Conservation (phyloP, 139 green algal species). For the Chlamydomonas schloesseri region DNA sequence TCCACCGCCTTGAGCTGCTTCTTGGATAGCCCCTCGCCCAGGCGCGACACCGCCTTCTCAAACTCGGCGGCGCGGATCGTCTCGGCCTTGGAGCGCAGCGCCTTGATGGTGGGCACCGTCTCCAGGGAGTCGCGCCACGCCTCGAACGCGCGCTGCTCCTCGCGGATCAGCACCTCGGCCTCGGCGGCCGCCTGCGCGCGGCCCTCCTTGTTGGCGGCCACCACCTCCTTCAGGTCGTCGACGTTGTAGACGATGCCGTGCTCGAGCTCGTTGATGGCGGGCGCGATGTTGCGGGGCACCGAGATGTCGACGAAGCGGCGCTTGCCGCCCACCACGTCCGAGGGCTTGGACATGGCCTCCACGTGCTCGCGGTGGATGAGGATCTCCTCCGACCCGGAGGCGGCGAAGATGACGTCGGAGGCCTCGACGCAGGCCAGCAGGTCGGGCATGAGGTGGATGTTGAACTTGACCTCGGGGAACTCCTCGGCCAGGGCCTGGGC, state of each 20-base stretch:
- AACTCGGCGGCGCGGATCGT: conserved; percentile 90
- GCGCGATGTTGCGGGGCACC: conserved; percentile 96
- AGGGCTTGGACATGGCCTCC: conserved; percentile 65
- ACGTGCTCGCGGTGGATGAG: conserved; percentile 84
- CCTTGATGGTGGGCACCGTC: conserved; percentile 99
- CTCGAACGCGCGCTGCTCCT: conserved; percentile 94
- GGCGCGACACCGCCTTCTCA: conserved; percentile 90
- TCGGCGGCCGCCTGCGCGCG: conserved; percentile 68
- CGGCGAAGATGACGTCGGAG: conserved; percentile 95
- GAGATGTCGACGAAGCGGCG: conserved; percentile 98
- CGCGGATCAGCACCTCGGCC: conserved; percentile 69
- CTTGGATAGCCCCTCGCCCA: conserved; percentile 95
- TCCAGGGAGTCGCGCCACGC: conserved; percentile 97
- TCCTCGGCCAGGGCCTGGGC: conserved; percentile 92
- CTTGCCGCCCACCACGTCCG: conserved; percentile 82
- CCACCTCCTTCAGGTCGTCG: conserved; percentile 99
- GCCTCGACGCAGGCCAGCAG: conserved; percentile 87
- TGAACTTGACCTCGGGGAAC: conserved; percentile 96
- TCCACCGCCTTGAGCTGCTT: conserved; percentile 96
- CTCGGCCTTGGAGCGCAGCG: conserved; percentile 94
- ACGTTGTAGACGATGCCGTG: conserved; percentile 96
- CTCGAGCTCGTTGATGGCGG: conserved; percentile 83
- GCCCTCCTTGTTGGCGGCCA: conserved; percentile 95
- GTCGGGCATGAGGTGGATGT: conserved; percentile 94
- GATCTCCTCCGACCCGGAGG: conserved; percentile 88